Base-by-base conservation (phyloP, 2,329 filamentous ascomycete species). In the Cadophora malorum region DNA sequence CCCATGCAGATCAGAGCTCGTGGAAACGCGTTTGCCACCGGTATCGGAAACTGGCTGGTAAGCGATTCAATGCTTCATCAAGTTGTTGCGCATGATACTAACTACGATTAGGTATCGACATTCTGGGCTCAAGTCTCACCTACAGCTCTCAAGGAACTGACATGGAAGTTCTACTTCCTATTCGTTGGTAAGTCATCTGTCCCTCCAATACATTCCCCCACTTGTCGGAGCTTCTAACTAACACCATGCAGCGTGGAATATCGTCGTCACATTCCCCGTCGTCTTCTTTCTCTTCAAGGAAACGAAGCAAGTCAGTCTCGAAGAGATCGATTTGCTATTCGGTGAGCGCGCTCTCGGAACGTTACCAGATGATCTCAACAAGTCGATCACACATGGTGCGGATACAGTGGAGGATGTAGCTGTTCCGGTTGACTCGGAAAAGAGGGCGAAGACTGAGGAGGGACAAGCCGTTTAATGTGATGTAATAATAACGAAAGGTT, bases 1-100 rank as follows among this genome's bases (percentile, higher is more conserved):
- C 88, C 89, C 10, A 85, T 91, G 78, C 86, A 87, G 70, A 90
- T 90, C 65, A 86, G 89, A 38, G 85, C 85, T 6, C 81, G 83
- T 25, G 86, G 86, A 2, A 85, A 83, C 58, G 85, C 86, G 4
- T 87, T 88, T 69, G 84, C 85, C 0, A 87, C 86, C 0, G 85
- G 82, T 59, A 80, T 88, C 55, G 85, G 85, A 1, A 88, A 88
- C 71, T 88, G 85, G 86, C 79, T 86, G 3, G 84, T 45, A 19
- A 45, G 41, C 6, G 10, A 16, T 16, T 5, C 12, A 45, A 14
- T 14, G 8, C 35, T 14, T 14, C 41, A 45, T 45, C 2, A 45
- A 16, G 4, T 45, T 14, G 12, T 5, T 16, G 12, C 41, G 16
- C 12, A 45, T 16, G 16, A 19, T 45, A 19, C 41, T 45, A 6